Evolutionary conservation across 2,329 filamentous ascomycete species (phyloP).

Genomic region (Juglanconis oblonga): DNA sequence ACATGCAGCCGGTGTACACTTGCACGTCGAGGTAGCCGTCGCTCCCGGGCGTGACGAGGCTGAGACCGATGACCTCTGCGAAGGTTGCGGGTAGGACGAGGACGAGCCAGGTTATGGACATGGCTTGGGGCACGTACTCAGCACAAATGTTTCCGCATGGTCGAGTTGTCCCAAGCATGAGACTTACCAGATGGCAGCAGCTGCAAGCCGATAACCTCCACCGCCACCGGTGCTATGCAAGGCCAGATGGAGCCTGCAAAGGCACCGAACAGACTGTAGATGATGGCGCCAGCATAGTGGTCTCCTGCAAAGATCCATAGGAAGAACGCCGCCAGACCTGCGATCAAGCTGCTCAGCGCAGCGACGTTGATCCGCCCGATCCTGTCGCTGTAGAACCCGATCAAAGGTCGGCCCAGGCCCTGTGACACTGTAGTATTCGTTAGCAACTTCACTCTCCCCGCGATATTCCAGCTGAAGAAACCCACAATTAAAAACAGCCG

Average conservation of each 20-base stretch:
- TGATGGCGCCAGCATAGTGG: conserved; percentile 62
- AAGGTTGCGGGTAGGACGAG: conserved; percentile 70
- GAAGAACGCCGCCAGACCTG: conserved; percentile 63
- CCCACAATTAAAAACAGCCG: conserved; percentile 68
- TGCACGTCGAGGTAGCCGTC: conserved; percentile 51
- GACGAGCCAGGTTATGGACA: conserved; percentile 71
- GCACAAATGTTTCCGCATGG: not conserved
- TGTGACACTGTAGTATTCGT: conserved; percentile 43
- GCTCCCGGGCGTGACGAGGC: conserved; percentile 42
- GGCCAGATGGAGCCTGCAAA: conserved; percentile 72
- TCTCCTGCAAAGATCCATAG: conserved; percentile 71
- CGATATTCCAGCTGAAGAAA: not conserved
- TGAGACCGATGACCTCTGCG: conserved; percentile 61
- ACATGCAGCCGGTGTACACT: conserved; percentile 61
- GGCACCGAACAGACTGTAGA: conserved; percentile 67
- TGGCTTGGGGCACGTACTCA: conserved; percentile 26
- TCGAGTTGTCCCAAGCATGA: not conserved
- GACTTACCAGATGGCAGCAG: conserved; percentile 59
- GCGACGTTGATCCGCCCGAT: conserved; percentile 74
- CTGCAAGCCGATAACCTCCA: conserved; percentile 70
- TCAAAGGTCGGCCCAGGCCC: conserved; percentile 66
- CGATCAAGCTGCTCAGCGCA: conserved; percentile 59
- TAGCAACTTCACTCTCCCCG: not conserved
- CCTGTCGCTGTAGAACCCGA: conserved; percentile 69
- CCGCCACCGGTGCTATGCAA: conserved; percentile 65